Percentiles rank a stretch among this genome's conserved stretches.
These are phyloP conservation scores for Lodderomyces metapsilosis DNA, from an alignment of 1,139 yeast genomes.

Conservation along the genomic window DNA sequence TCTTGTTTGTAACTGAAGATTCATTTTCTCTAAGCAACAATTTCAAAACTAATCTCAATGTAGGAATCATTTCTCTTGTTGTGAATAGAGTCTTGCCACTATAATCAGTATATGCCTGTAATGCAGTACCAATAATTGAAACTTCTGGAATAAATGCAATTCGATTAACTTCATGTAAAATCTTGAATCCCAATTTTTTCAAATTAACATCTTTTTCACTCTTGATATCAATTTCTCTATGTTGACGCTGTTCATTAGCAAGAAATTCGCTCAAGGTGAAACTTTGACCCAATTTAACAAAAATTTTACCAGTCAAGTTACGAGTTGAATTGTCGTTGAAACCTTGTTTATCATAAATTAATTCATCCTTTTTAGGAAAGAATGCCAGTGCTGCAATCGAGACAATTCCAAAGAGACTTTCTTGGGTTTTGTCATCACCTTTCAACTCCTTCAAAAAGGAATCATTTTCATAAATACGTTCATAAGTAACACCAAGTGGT, in stretches of 20 bases:
- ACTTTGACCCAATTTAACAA: constrained; percentile 35
- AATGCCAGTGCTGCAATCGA: constrained; percentile 36
- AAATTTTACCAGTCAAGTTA: constrained; percentile 38
- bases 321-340: constrained; percentile 27
- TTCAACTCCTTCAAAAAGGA: constrained; percentile 59
- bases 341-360: constrained; percentile 18
- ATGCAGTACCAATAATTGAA: constrained; percentile 38
- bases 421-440: constrained; percentile 58
- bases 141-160: constrained; percentile 37
- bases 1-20: constrained; percentile 21
- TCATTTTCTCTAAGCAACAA: constrained; percentile 24
- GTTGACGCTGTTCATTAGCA: not conserved
- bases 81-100: constrained; percentile 21
- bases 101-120: constrained; percentile 34
- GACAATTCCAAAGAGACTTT: constrained; percentile 37
- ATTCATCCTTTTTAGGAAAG: constrained; percentile 9
- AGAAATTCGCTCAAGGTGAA: constrained; percentile 32
- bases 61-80: constrained; percentile 29
- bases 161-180: constrained; percentile 42
- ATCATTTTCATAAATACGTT: constrained; percentile 66
- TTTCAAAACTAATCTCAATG: constrained; percentile 23
- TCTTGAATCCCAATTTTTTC: constrained; percentile 42
- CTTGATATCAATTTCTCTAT: constrained; percentile 9
- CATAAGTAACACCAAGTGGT: constrained; percentile 63
- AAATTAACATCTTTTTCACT: constrained; percentile 25